Conservation (phyloP, 345 rosid genomes). For the Zanthoxylum bungeanum region DNA sequence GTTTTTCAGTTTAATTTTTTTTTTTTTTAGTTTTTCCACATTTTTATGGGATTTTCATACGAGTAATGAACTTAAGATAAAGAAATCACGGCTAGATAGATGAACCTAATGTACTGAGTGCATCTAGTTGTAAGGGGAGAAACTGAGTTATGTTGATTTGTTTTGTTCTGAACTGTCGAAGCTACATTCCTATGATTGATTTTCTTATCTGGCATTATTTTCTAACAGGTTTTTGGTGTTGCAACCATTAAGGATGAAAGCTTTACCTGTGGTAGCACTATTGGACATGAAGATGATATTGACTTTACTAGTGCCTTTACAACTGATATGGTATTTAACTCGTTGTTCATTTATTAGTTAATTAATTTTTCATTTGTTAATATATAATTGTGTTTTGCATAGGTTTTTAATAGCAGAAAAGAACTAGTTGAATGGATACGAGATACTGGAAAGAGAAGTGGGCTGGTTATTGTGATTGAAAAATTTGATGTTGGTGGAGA, state of each 20-base stretch:
- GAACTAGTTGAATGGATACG: conserved; percentile 15
- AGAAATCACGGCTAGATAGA: not conserved
- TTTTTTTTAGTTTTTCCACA: not conserved
- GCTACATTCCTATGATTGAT: not conserved
- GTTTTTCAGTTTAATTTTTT: not conserved
- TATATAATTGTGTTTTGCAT: not conserved
- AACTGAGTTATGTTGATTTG: not conserved
- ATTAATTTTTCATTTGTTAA: not conserved
- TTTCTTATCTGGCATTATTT: not conserved
- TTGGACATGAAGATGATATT: conserved; percentile 7
- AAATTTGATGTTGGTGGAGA: conserved; percentile 18
- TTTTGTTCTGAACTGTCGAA: not conserved
- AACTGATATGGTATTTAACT: conserved; percentile 11
- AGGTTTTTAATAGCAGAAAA: conserved; percentile 15
- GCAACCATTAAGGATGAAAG: conserved; percentile 9
- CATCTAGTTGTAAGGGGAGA: not conserved
- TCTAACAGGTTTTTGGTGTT: not conserved
- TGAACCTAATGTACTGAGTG: not conserved
- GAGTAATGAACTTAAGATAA: not conserved
- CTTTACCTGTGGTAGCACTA: conserved; percentile 18
- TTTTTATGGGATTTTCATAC: not conserved
- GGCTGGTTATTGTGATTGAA: conserved; percentile 12
- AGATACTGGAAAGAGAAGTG: conserved; percentile 15
- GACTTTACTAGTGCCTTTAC: conserved; percentile 12
- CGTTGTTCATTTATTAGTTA: not conserved